Evolutionary conservation across 495 filamentous ascomycete genomes (phyloP).

Genomic region (Sporormia fimetaria): DNA sequence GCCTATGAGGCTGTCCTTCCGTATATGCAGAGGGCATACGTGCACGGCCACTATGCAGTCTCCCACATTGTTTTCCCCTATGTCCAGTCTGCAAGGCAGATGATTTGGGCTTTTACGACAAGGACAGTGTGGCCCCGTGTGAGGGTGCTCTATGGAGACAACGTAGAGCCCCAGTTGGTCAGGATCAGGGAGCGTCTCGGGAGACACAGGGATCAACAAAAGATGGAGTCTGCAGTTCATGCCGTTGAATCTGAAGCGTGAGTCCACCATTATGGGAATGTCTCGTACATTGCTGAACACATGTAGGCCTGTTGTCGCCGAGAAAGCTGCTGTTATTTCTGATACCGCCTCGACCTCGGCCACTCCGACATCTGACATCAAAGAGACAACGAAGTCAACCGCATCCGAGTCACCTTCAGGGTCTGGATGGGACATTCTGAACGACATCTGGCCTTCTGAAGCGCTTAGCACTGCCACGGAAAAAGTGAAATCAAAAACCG

Average conservation of each 20-base stretch:
- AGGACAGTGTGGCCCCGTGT: constrained; percentile 69
- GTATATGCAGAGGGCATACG: constrained; percentile 60
- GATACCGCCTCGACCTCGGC: constrained; percentile 1
- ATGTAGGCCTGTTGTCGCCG: neutral
- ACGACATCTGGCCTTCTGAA: constrained; percentile 13
- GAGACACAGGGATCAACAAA: constrained; percentile 61
- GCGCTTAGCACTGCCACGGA: constrained; percentile 11
- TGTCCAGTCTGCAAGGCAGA: constrained; percentile 55
- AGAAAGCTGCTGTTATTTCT: neutral
- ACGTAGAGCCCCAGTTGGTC: constrained; percentile 89
- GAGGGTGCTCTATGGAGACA: constrained; percentile 68
- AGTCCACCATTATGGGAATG: too few relatives aligned
- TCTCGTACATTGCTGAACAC: neutral
- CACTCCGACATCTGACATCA: neutral
- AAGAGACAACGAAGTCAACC: constrained; percentile 8
- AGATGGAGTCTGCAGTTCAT: constrained; percentile 46
- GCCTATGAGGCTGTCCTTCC: constrained; percentile 61
- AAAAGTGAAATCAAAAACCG: constrained; percentile 11
- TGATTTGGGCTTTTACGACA: constrained; percentile 54
- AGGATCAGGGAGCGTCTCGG: constrained; percentile 85
- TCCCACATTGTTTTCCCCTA: constrained; percentile 63
- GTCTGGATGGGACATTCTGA: constrained; percentile 7
- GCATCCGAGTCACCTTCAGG: constrained; percentile 15
- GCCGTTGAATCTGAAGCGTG: constrained; percentile 40
- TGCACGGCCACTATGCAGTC: constrained; percentile 51